phyloP scores from a whole-genome alignment of 257 asterid species.

The Eustoma russellianum region DNA sequence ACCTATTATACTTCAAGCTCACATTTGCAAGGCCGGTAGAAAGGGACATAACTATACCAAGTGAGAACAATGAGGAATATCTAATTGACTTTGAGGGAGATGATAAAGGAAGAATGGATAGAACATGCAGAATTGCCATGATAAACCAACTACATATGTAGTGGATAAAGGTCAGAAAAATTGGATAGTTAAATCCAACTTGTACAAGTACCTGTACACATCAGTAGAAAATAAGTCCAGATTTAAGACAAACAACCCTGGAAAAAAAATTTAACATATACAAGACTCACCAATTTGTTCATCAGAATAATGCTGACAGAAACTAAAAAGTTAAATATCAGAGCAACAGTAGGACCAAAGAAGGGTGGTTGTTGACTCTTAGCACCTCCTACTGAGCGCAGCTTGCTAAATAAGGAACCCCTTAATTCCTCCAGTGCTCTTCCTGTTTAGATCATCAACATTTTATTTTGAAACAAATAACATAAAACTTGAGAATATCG shows the following conservation, averaged over 20 bases:
- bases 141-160: conserved; percentile 81
- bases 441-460: conserved; percentile 27
- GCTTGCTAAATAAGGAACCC: conserved; percentile 62
- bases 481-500: too few relatives aligned
- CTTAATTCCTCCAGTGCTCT: conserved; percentile 80
- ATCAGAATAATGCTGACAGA: conserved; percentile 84
- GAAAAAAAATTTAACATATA: background rate
- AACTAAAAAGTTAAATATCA: conserved; percentile 79
- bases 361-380: conserved; percentile 66
- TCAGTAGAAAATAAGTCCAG: conserved; percentile 1
- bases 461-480: too few relatives aligned
- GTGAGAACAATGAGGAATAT: conserved; percentile 67
- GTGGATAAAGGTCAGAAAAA: conserved; percentile 85
- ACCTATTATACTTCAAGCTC: conserved; percentile 96
- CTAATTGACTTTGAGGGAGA: conserved; percentile 71
- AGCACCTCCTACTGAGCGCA: conserved; percentile 42
- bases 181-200: conserved; percentile 85
- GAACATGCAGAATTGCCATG: conserved; percentile 69
- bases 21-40: conserved; percentile 99
- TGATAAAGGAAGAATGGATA: conserved; percentile 73
- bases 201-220: conserved; percentile 76
- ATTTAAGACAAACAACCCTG: conserved; percentile 1
- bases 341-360: conserved; percentile 75
- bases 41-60: conserved; percentile 96
- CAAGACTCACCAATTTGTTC: conserved; percentile 73